These are phyloP conservation scores for grape (Vitis vinifera) DNA, from an alignment of 164 flowering plant genomes.

Conservation along the genomic window ASM3070453v1 NC_081811.1:19312001-19312500, in stretches of 20 bases:
- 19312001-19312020: too few species aligned
- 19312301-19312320: conserved; percentile 2
- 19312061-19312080: conserved; percentile 31
- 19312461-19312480: too few species aligned
- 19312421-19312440: too few species aligned
- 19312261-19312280: conserved; percentile 22
- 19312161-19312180: conserved; percentile 29
- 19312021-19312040: conserved; percentile 41
- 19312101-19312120: conserved; percentile 22
- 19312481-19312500: too few species aligned
- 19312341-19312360: conserved; percentile 28
- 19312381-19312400: conserved; percentile 24
- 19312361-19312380: conserved; percentile 22
- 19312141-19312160: conserved; percentile 22
- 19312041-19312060: conserved; percentile 33
- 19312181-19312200: conserved; percentile 11
- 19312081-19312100: conserved; percentile 32
- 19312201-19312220: conserved; percentile 20
- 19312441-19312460: too few species aligned
- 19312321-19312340: conserved; percentile 4
- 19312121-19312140: conserved; percentile 29
- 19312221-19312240: conserved; percentile 26
- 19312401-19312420: too few species aligned
- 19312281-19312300: conserved; percentile 25
- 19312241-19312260: conserved; percentile 7